A percentile compares a stretch with the other conserved stretches of the same genome.
These are phyloP conservation scores for Geranium incanum DNA, from an alignment of 441 rosid genomes.

Conservation along the genomic window DNA sequence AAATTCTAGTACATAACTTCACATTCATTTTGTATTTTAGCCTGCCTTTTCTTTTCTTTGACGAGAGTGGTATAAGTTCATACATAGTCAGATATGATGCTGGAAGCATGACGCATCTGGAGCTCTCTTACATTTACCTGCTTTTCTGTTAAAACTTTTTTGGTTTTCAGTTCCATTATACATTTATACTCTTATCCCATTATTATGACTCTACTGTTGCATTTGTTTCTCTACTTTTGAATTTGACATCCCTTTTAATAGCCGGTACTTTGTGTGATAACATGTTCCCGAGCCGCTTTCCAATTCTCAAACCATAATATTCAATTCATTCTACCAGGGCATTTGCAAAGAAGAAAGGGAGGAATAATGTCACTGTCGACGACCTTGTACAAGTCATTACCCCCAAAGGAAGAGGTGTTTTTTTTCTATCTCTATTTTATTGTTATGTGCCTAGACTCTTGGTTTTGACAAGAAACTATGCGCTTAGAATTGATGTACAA, in stretches of 20 bases:
- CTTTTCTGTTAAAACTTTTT: neutral
- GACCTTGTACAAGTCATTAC: conserved; percentile 6
- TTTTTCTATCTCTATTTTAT: neutral
- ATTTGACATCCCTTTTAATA: too few species aligned
- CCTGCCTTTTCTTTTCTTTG: too few species aligned
- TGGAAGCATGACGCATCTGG: neutral
- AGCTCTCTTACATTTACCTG: neutral
- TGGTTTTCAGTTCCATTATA: neutral
- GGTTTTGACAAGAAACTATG: neutral
- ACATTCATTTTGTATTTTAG: too few species aligned
- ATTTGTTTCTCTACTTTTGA: too few species aligned
- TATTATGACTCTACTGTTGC: too few species aligned
- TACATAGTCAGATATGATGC: neutral
- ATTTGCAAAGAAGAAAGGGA: conserved; percentile 1
- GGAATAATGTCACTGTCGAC: neutral
- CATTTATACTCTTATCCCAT: neutral
- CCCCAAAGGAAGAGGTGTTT: conserved; percentile 4
- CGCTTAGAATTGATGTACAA: too few species aligned
- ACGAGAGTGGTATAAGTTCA: neutral
- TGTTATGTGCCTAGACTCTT: neutral
- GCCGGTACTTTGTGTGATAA: too few species aligned
- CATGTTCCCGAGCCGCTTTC: neutral
- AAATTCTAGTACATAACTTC: too few species aligned
- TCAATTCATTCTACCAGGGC: neutral
- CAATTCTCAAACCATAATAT: neutral